Conservation (phyloP, 306 rosid genomes). For the Carpinus viminea region DNA sequence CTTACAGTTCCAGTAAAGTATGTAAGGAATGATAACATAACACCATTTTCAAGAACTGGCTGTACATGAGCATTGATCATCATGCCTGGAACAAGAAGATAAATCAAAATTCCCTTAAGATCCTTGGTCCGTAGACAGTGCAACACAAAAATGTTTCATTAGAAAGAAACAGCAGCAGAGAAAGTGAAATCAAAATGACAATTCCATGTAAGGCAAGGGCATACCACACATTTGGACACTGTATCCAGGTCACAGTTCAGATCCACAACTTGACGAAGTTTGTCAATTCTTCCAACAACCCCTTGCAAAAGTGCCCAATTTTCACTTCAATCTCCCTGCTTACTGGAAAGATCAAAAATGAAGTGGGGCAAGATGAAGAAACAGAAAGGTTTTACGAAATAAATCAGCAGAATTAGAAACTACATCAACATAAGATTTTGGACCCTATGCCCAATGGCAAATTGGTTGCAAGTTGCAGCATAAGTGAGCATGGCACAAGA, state of each 20-base stretch:
- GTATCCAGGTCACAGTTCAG: constrained; percentile 64
- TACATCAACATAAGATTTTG: background rate
- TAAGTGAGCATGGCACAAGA: background rate
- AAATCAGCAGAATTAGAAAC: background rate
- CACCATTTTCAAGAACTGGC: constrained; percentile 90
- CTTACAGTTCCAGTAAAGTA: constrained; percentile 97
- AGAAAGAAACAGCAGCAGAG: constrained; percentile 13
- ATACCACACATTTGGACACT: constrained; percentile 79
- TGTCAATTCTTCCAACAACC: constrained; percentile 73
- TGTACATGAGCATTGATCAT: constrained; percentile 80
- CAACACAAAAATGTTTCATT: constrained; percentile 24
- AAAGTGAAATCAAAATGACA: background rate
- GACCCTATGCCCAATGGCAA: background rate
- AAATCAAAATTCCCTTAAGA: constrained; percentile 82
- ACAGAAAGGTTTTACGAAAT: background rate
- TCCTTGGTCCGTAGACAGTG: constrained; percentile 73
- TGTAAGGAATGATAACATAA: constrained; percentile 83
- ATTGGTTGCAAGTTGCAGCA: background rate
- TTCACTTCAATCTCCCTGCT: constrained; percentile 40
- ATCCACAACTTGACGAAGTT: constrained; percentile 73
- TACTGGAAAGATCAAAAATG: constrained; percentile 41
- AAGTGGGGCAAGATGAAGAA: background rate
- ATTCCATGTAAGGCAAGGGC: constrained; percentile 17
- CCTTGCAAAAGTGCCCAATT: constrained; percentile 74
- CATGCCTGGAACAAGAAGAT: constrained; percentile 92